Evolutionary conservation across 257 asterid genomes (phyloP).

Genomic region (Echium plantagineum): DNA sequence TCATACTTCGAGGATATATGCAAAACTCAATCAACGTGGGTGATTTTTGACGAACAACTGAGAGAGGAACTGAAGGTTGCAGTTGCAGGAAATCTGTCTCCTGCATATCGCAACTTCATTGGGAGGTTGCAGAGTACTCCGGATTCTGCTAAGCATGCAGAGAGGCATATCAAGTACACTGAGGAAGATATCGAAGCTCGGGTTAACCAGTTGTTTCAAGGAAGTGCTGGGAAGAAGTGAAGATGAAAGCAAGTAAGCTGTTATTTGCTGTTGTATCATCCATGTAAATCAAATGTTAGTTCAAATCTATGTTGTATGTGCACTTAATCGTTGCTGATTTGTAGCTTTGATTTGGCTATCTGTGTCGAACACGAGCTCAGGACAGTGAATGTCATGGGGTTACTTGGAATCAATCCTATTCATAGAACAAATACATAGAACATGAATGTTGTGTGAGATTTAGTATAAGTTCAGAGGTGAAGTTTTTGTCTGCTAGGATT

Average conservation of each 20-base stretch:
- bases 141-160: slow-evolving; percentile 53
- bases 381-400: too few species aligned
- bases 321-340: neutral
- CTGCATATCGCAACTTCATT: slow-evolving; percentile 60
- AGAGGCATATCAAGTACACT: slow-evolving; percentile 57
- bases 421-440: too few species aligned
- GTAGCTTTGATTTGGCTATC: neutral
- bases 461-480: too few species aligned
- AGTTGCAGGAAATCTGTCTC: slow-evolving; percentile 35
- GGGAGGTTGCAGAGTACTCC: slow-evolving; percentile 38
- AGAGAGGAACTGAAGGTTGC: slow-evolving; percentile 71
- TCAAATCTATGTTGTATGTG: slow-evolving; percentile 10
- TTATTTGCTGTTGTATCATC: slow-evolving; percentile 24
- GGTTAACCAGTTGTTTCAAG: slow-evolving; percentile 51
- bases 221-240: slow-evolving; percentile 59
- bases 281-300: slow-evolving; percentile 19
- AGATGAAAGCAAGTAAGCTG: slow-evolving; percentile 17
- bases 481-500: too few species aligned
- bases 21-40: slow-evolving; percentile 63
- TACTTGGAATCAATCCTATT: too few species aligned
- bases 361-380: too few species aligned
- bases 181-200: slow-evolving; percentile 71
- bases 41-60: slow-evolving; percentile 64
- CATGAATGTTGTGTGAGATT: too few species aligned
- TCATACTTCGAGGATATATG: slow-evolving; percentile 64